These are phyloP conservation scores for Syncephalastrum contaminatum DNA, from an alignment of 371 early-diverging fungal genomes.

Conservation along the genomic window DNA sequence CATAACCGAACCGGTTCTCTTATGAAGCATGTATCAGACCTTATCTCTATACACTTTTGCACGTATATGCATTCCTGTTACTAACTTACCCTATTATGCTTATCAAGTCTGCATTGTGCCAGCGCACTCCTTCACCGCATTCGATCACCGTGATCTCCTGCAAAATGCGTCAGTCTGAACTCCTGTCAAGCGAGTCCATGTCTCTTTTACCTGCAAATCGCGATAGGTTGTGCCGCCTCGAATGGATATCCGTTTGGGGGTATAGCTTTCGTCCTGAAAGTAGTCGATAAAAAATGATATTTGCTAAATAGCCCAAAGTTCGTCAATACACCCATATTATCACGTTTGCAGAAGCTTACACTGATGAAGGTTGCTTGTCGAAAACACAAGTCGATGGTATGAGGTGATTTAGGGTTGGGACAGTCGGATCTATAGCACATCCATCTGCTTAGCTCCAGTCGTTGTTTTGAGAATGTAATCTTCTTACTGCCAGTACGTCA, in stretches of 20 bases:
- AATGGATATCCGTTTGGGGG: conserved; percentile 75
- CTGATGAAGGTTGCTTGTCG: conserved; percentile 35
- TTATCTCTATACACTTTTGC: not conserved
- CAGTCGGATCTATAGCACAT: conserved; percentile 56
- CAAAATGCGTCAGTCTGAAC: not conserved
- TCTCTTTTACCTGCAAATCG: conserved; percentile 47
- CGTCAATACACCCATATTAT: too few species aligned
- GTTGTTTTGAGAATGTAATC: not conserved
- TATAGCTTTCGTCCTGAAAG: conserved; percentile 91
- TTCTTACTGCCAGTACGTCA: conserved; percentile 85
- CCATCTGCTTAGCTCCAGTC: conserved; percentile 19
- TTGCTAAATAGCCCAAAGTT: conserved; percentile 28
- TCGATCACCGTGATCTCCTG: conserved; percentile 56
- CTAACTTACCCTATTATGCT: conserved; percentile 45
- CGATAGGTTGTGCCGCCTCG: conserved; percentile 74
- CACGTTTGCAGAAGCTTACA: conserved; percentile 6
- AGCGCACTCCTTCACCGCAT: conserved; percentile 72
- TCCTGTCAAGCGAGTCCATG: not conserved
- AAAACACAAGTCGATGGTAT: conserved; percentile 36
- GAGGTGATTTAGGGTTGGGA: conserved; percentile 39
- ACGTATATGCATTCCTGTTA: too few species aligned
- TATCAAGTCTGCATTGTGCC: conserved; percentile 65
- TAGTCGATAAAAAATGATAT: conserved; percentile 77
- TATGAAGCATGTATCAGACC: not conserved
- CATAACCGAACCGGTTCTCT: conserved; percentile 57